These are phyloP conservation scores for Lophiostoma macrostomum DNA, from an alignment of 495 filamentous ascomycete species.

Conservation along the genomic window DNA sequence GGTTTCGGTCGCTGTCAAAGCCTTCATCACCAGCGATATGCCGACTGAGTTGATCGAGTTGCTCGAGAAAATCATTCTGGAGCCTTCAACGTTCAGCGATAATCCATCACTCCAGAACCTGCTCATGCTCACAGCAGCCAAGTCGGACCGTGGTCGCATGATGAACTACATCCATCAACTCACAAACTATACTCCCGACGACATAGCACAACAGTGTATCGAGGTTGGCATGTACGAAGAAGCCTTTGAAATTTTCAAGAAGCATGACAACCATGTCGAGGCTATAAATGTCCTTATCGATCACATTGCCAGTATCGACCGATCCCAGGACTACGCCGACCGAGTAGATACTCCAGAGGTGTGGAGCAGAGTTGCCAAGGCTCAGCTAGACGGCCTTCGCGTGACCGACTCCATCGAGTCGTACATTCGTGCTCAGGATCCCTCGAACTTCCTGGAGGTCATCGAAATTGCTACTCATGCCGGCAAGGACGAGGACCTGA, in stretches of 20 bases:
- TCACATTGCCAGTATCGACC: conserved; percentile 96
- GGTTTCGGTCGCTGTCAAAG: conserved; percentile 91
- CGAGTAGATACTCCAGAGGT: conserved; percentile 93
- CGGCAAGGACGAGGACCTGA: conserved; percentile 95
- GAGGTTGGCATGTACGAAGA: conserved; percentile 93
- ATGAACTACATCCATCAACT: conserved; percentile 97
- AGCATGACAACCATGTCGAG: conserved; percentile 81
- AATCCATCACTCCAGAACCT: conserved; percentile 95
- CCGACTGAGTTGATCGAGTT: conserved; percentile 95
- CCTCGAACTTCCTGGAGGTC: conserved; percentile 90
- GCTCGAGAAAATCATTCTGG: conserved; percentile 97
- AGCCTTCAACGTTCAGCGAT: conserved; percentile 95
- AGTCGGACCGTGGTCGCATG: conserved; percentile 89
- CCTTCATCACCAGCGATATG: conserved; percentile 85
- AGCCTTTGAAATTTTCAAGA: conserved; percentile 98
- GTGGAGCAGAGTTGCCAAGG: conserved; percentile 99
- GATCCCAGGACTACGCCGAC: conserved; percentile 94
- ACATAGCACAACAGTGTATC: conserved; percentile 91
- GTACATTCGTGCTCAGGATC: conserved; percentile 92
- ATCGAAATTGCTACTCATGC: conserved; percentile 95
- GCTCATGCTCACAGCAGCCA: conserved; percentile 93
- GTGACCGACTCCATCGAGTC: conserved; percentile 92
- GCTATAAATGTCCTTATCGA: conserved; percentile 93
- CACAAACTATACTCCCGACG: conserved; percentile 81
- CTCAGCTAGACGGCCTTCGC: conserved; percentile 92